Conservation (phyloP, 2,329 filamentous ascomycete species). For the Cytospora paraplurivora region DNA sequence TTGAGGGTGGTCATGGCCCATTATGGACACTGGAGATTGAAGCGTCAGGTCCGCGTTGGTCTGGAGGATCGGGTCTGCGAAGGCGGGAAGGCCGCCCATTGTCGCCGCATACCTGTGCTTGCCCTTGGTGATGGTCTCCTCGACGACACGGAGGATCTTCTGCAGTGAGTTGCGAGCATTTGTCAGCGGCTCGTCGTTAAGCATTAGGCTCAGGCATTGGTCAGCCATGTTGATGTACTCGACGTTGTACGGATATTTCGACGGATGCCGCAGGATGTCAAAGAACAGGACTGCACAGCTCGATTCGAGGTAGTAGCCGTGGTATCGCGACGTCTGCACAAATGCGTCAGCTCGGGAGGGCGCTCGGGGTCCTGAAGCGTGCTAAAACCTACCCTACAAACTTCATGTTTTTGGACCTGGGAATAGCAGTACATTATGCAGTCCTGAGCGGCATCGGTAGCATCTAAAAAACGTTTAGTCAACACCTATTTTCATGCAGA, state of each 20-base stretch:
- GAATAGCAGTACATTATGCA: slow-evolving; percentile 32
- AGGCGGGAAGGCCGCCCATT: slow-evolving; percentile 9
- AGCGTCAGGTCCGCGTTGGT: slow-evolving; percentile 10
- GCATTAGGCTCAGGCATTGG: slow-evolving; percentile 32
- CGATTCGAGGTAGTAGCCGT: slow-evolving; percentile 37
- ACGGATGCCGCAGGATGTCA: slow-evolving; percentile 35
- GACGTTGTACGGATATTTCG: slow-evolving; percentile 36
- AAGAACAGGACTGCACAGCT: slow-evolving; percentile 37
- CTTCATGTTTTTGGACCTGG: slow-evolving; percentile 25
- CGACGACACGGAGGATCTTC: slow-evolving; percentile 31
- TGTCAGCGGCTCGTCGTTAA: slow-evolving; percentile 31
- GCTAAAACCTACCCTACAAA: slow-evolving; percentile 6
- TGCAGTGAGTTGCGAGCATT: slow-evolving; percentile 31
- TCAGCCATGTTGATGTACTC: slow-evolving; percentile 36
- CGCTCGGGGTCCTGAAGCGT: not conserved
- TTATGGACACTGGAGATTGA: slow-evolving; percentile 11
- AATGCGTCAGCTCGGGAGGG: not conserved
- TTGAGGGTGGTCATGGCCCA: slow-evolving; percentile 9
- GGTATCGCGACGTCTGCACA: slow-evolving; percentile 22
- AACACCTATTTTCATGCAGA: not conserved
- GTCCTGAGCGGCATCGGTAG: slow-evolving; percentile 37
- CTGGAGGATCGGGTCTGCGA: slow-evolving; percentile 23
- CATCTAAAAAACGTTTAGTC: slow-evolving; percentile 13
- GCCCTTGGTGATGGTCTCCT: slow-evolving; percentile 33
- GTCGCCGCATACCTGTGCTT: slow-evolving; percentile 9